phyloP scores from a whole-genome alignment of 331 rosid species.

The Prunus yedoensis region DNA sequence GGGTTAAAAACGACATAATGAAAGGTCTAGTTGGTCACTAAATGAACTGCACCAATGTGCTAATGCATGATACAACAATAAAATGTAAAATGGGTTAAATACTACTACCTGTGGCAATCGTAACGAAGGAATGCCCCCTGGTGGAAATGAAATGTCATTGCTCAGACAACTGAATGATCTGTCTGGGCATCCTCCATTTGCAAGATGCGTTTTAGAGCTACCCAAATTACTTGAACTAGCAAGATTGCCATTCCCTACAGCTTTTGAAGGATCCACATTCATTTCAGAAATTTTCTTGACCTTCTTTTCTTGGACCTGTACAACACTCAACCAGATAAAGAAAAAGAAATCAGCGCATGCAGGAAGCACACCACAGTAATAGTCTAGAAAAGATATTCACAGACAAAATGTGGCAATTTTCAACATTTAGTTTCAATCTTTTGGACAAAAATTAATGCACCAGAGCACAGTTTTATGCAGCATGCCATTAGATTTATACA shows the following conservation, averaged over 20 bases:
- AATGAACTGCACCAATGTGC: background rate
- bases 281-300: constrained; percentile 80
- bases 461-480: background rate
- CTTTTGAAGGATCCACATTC: constrained; percentile 74
- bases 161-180: constrained; percentile 43
- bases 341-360: constrained; percentile 13
- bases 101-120: constrained; percentile 84
- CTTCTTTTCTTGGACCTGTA: constrained; percentile 96
- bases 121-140: constrained; percentile 71
- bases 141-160: constrained; percentile 68
- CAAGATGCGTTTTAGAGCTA: constrained; percentile 56
- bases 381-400: background rate
- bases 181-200: constrained; percentile 75
- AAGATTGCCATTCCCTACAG: constrained; percentile 64
- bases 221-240: constrained; percentile 75
- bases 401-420: background rate
- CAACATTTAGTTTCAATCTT: background rate
- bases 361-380: background rate
- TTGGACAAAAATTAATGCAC: background rate
- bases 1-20: background rate
- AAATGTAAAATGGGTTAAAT: constrained; percentile 30
- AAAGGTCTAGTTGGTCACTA: background rate
- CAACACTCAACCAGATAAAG: constrained; percentile 27
- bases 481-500: background rate
- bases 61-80: background rate